phyloP scores from a whole-genome alignment of 2,329 filamentous ascomycete species.

The Colletotrichum cereale region DNA sequence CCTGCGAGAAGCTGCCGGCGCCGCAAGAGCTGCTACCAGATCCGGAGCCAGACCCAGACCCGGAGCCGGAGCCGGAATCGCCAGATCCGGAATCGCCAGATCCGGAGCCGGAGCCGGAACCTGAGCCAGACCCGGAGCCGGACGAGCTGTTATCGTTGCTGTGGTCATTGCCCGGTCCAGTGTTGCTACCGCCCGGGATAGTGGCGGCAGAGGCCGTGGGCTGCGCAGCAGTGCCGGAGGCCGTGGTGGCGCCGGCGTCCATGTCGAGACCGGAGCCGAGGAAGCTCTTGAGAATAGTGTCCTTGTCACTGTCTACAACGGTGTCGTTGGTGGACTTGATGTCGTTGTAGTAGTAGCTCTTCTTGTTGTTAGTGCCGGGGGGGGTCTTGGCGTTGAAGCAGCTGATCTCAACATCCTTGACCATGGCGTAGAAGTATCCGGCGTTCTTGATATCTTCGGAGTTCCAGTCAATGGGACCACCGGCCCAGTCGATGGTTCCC shows the following conservation, averaged over 20 bases:
- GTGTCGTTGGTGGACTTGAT: conserved; percentile 78
- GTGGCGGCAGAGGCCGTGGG: conserved; percentile 39
- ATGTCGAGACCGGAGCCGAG: conserved; percentile 85
- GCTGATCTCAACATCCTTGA: conserved; percentile 82
- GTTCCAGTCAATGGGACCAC: conserved; percentile 90
- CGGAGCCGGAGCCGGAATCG: conserved; percentile 27
- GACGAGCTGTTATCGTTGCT: conserved; percentile 44
- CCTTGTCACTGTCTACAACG: conserved; percentile 79
- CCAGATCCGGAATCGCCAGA: conserved; percentile 40
- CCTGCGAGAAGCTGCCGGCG: conserved; percentile 56
- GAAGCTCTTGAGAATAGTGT: conserved; percentile 83
- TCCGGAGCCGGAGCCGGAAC: conserved; percentile 39
- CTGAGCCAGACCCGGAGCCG: conserved; percentile 37
- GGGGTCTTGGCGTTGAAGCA: conserved; percentile 78
- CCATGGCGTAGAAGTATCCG: conserved; percentile 89
- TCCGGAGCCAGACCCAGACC: conserved; percentile 39
- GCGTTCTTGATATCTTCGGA: conserved; percentile 81
- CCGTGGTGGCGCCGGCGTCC: conserved; percentile 54
- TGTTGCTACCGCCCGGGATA: conserved; percentile 49
- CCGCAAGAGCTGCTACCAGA: conserved; percentile 50
- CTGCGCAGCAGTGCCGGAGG: conserved; percentile 38
- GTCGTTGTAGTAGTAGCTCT: conserved; percentile 82
- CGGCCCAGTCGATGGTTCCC: conserved; percentile 93
- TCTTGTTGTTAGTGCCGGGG: conserved; percentile 77
- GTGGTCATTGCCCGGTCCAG: conserved; percentile 46